Conservation (phyloP, 2,329 filamentous ascomycete species). For the Alternaria metachromatica region DNA sequence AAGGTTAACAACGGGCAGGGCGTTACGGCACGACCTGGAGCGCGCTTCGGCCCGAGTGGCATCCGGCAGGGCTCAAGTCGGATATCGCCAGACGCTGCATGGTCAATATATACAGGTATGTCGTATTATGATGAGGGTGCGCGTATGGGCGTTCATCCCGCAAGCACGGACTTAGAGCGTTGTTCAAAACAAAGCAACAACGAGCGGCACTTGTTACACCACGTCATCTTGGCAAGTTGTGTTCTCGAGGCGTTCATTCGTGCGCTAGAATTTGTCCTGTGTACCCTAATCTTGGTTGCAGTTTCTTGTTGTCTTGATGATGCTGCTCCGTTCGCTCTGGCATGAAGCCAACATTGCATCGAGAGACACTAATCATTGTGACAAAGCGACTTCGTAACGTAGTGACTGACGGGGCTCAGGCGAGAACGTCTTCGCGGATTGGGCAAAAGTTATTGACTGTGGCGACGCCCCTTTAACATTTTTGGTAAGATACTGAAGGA, state of each 20-base stretch:
- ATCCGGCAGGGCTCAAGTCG: slow-evolving; percentile 59
- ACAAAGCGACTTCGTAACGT: neutral
- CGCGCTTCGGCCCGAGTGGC: slow-evolving; percentile 60
- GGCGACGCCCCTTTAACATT: slow-evolving; percentile 61
- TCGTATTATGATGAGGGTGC: neutral
- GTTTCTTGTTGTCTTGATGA: neutral
- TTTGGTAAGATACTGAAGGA: slow-evolving; percentile 42
- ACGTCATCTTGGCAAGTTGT: neutral
- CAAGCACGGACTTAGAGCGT: neutral
- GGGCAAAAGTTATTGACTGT: slow-evolving; percentile 62
- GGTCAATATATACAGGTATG: slow-evolving; percentile 58
- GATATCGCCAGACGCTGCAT: slow-evolving; percentile 52
- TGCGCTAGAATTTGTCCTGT: neutral
- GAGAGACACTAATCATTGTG: neutral
- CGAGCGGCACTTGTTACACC: neutral
- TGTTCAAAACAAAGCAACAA: neutral
- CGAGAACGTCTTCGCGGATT: slow-evolving; percentile 54
- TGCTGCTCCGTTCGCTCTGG: neutral
- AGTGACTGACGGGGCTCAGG: slow-evolving; percentile 23
- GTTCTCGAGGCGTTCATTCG: neutral
- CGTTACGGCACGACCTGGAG: slow-evolving; percentile 60
- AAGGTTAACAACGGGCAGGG: slow-evolving; percentile 38
- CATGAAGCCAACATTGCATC: neutral
- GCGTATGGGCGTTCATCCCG: neutral
- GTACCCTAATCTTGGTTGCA: neutral